These are phyloP conservation scores for Bipolaris oryzae DNA, from an alignment of 2,329 filamentous ascomycete genomes.

Conservation along the genomic window DNA sequence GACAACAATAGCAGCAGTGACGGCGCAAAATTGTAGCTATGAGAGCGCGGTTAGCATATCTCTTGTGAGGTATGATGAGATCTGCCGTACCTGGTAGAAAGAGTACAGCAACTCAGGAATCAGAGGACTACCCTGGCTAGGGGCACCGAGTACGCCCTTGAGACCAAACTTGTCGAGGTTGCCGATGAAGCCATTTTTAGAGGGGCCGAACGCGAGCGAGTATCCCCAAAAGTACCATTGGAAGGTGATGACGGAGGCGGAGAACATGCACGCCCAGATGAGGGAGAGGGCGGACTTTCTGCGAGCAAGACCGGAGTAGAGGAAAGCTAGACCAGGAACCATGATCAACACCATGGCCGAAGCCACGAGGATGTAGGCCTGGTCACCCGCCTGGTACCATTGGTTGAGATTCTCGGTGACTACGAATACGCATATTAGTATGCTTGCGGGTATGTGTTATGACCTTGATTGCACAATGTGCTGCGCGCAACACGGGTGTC, in stretches of 20 bases:
- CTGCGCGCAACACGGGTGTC: slow-evolving; percentile 12
- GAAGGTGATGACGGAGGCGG: slow-evolving; percentile 87
- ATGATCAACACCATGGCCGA: slow-evolving; percentile 95
- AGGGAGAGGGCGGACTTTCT: slow-evolving; percentile 96
- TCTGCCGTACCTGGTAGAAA: slow-evolving; percentile 79
- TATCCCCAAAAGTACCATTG: slow-evolving; percentile 99
- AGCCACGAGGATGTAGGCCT: slow-evolving; percentile 88
- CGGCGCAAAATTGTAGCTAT: slow-evolving; percentile 95
- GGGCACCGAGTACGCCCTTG: slow-evolving; percentile 78
- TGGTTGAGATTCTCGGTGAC: slow-evolving; percentile 89
- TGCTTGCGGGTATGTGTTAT: background rate
- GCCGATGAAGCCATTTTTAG: slow-evolving; percentile 89
- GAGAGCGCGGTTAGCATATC: slow-evolving; percentile 16
- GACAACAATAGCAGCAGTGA: slow-evolving; percentile 88
- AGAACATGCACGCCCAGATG: slow-evolving; percentile 97
- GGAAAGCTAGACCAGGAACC: slow-evolving; percentile 94
- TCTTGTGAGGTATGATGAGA: background rate
- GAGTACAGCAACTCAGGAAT: slow-evolving; percentile 90
- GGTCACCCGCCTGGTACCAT: slow-evolving; percentile 91
- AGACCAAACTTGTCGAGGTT: slow-evolving; percentile 89
- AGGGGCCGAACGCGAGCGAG: slow-evolving; percentile 86
- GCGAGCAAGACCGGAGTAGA: slow-evolving; percentile 96
- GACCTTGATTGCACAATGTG: background rate
- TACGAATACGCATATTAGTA: slow-evolving; percentile 49
- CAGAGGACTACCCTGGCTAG: slow-evolving; percentile 86